Evolutionary conservation across 371 early-diverging fungal species (phyloP), one percentile per base, ranked within the genome.

Genomic region (Mortierella sp.): DNA sequence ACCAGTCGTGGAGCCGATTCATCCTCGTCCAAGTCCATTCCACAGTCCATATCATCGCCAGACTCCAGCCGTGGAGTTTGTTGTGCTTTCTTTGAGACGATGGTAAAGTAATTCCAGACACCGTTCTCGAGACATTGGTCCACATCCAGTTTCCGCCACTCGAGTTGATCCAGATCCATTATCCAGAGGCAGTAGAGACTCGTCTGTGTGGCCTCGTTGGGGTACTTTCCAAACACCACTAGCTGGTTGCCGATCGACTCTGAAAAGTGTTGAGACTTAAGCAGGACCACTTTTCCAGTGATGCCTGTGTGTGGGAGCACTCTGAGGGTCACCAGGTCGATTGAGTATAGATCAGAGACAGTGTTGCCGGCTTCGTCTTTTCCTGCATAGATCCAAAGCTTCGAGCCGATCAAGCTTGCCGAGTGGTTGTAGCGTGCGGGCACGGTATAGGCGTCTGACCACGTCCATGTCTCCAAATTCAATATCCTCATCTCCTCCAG

Each of bases 71-170:
- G 46, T 58, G 68, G 68, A 4, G 54, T 75, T 55, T 41, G 71
- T 27, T 75, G 77, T 81, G 89, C 56, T 82, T 81, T 63, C 60
- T 82, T 86, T 32, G 82, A 72, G 38, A 91, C 79, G 21, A 92
- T 80, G 0, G 93, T 92, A 82, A 91, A 93, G 77, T 93, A 94
- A 71, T 94, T 92, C 94, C 94, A 94, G 1, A 91, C 91, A 32
- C 91, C 91, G 24, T 88, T 83, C 54, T 91, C 89, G 46, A 94
- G 90, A 70, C 88, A 89, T 4, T 87, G 84, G 70, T 90, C 90
- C 55, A 91, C 90, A 71, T 92, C 93, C 71, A 92, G 89, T 71
- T 90, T 88, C 43, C 90, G 81, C 94, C 94, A 94, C 79, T 89
- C 90, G 38, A 93, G 80, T 29, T 91, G 91, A 65, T 93, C 92